Evolutionary conservation across 164 flowering plant species (phyloP).

Genomic region (Vitis riparia): DNA sequence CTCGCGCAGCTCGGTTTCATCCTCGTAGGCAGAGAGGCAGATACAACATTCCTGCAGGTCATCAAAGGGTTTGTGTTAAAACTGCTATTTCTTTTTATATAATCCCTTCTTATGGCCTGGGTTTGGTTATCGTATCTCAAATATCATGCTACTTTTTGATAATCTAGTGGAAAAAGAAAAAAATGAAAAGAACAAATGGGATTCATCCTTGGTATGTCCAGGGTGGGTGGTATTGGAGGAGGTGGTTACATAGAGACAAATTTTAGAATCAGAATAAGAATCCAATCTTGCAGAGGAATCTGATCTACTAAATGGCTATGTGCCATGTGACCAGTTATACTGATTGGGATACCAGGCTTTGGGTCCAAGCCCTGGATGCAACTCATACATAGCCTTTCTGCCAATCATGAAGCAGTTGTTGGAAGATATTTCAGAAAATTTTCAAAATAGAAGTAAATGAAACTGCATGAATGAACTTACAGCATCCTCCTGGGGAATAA

Average conservation of each 20-base stretch:
- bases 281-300: background rate
- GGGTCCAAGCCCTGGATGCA: background rate
- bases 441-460: background rate
- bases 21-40: conserved; percentile 73
- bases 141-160: too few species aligned
- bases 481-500: conserved; percentile 59
- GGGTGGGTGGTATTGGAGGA: too few species aligned
- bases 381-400: background rate
- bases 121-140: too few species aligned
- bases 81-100: background rate
- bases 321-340: background rate
- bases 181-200: too few species aligned
- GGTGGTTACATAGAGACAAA: background rate
- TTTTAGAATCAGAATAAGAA: background rate
- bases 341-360: background rate
- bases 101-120: background rate
- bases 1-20: conserved; percentile 71
- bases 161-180: too few species aligned
- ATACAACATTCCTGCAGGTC: conserved; percentile 74
- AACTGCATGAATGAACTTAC: conserved; percentile 40
- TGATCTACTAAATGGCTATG: background rate
- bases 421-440: background rate
- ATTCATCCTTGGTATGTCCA: too few species aligned
- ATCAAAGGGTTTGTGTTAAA: background rate
- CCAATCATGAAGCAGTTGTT: background rate